Evolutionary conservation across 441 rosid species (phyloP), one percentile per base, ranked within the genome.

Genomic region (Aleurites moluccanus): DNA sequence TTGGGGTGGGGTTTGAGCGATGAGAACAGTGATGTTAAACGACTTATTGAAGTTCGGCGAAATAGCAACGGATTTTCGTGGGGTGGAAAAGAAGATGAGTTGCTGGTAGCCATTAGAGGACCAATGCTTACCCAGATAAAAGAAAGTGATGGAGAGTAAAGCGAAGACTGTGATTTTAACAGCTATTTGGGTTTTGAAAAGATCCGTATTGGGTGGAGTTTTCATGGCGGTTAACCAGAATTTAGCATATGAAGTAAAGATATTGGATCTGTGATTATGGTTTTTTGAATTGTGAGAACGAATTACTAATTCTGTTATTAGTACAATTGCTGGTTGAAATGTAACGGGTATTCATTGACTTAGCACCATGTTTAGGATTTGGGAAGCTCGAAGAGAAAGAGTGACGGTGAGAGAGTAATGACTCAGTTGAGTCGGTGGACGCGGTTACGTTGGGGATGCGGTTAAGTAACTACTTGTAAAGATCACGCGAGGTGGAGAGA

Each of bases 71-170:
- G 85, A 50, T 1, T 79, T 67, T 49, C 74, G 27, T 14, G 87
- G 72, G 53, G 76, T 20, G 73, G 8, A 25, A 88, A 88, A 92
- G 94, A 90, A 92, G 74, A 88, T 61, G 85, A 92, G 92, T 72
- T 86, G 94, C 55, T 82, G 88, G 76, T 80, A 82, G 52, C 83
- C 88, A 69, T 76, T 56, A 47, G 79, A 83, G 75, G 97, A 90
- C 93, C 93, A 93, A 83, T 88, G 91, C 79, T 88, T 94, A 25
- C 99, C 98, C 21, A 92, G 61, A 91, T 85, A 94, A 81, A 96
- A 96, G 87, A 91, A 96, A 27, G 87, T 77, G 76, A 85, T 63
- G 75, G 96, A 79, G 77, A 92, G 65, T 75, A 90, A 79, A 53
- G 81, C 2, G 63, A 96, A 80, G 47, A 89, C 85, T 20, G 85